These are phyloP conservation scores for Rugosomyces carneus DNA, from an alignment of 1,284 basidiomycete genomes.

Conservation along the genomic window DNA sequence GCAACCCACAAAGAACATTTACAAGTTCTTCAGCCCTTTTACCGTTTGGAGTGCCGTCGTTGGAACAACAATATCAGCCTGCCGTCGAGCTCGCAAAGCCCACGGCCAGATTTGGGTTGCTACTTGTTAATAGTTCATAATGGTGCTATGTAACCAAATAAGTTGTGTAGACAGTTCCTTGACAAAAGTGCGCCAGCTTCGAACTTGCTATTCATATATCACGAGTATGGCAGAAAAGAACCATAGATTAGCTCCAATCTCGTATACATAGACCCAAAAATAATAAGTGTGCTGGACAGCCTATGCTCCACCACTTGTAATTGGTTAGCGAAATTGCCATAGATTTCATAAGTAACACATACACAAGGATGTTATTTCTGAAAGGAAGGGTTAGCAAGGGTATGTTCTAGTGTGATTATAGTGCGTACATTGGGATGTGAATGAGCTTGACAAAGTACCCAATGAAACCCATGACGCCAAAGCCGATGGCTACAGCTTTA, in stretches of 20 bases:
- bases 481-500: constrained; percentile 90
- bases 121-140: constrained; percentile 31
- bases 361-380: constrained; percentile 95
- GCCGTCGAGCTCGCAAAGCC: constrained; percentile 50
- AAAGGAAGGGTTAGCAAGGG: constrained; percentile 5
- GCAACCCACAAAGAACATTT: constrained; percentile 11
- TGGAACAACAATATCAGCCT: constrained; percentile 41
- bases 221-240: neutral
- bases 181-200: neutral
- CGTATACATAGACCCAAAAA: constrained; percentile 8
- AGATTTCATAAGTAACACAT: constrained; percentile 34
- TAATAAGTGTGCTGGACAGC: constrained; percentile 8
- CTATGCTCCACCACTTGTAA: constrained; percentile 63
- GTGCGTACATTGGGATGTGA: constrained; percentile 86
- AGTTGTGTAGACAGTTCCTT: no score
- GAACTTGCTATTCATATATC: neutral
- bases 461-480: constrained; percentile 97
- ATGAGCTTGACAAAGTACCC: constrained; percentile 95
- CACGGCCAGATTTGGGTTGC: constrained; percentile 44
- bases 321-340: constrained; percentile 12
- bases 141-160: neutral
- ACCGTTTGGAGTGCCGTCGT: constrained; percentile 36
- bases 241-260: constrained; percentile 1
- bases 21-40: constrained; percentile 30
- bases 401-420: neutral